Evolutionary conservation across 1,139 yeast species (phyloP).

Genomic region (Zygosaccharomyces sapae): DNA sequence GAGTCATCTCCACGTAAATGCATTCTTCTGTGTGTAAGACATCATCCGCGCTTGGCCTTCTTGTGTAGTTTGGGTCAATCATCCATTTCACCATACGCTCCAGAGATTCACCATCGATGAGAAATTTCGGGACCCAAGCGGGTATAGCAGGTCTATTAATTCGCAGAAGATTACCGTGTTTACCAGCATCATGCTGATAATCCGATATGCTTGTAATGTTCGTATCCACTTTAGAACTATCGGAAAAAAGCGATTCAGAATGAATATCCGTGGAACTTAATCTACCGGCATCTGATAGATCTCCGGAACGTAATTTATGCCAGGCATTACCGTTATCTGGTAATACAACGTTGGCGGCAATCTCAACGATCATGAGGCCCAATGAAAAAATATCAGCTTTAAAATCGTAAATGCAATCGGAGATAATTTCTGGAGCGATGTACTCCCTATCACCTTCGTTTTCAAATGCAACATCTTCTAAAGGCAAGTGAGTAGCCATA

Average conservation of each 20-base stretch:
- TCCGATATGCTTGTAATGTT: constrained; percentile 25
- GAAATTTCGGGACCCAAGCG: constrained; percentile 79
- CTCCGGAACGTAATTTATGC: constrained; percentile 95
- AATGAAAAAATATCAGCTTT: constrained; percentile 93
- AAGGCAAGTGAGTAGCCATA: constrained; percentile 56
- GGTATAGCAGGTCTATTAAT: constrained; percentile 43
- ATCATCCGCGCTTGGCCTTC: constrained; percentile 72
- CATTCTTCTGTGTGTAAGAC: constrained; percentile 70
- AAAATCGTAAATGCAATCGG: constrained; percentile 76
- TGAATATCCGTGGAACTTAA: constrained; percentile 64
- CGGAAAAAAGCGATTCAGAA: constrained; percentile 32
- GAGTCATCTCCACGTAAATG: constrained; percentile 68
- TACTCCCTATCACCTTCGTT: constrained; percentile 97
- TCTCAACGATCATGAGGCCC: constrained; percentile 88
- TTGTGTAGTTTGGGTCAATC: constrained; percentile 82
- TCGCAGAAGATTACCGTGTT: background rate
- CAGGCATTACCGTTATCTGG: constrained; percentile 98
- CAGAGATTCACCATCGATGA: constrained; percentile 68
- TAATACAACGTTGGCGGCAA: constrained; percentile 89
- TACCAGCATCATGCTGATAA: constrained; percentile 7
- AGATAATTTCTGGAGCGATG: constrained; percentile 93
- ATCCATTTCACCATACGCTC: constrained; percentile 82
- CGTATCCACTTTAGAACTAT: constrained; percentile 29
- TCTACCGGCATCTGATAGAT: constrained; percentile 89
- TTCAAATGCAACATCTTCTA: constrained; percentile 53